These are phyloP conservation scores for Apophysomyces trapeziformis DNA, from an alignment of 371 early-diverging fungal species.

Conservation along the genomic window DNA sequence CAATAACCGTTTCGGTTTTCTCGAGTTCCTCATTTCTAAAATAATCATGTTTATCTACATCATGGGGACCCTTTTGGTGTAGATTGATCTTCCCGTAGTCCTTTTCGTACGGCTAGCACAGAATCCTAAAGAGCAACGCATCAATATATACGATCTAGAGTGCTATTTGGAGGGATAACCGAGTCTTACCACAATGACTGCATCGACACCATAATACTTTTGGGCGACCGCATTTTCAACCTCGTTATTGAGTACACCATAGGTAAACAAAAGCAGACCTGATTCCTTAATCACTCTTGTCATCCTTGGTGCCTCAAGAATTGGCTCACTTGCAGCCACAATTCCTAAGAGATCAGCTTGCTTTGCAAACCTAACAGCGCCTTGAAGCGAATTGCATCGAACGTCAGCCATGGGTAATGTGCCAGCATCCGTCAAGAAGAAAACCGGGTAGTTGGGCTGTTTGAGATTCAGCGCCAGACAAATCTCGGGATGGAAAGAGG, in stretches of 20 bases:
- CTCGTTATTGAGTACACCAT: slow-evolving; percentile 85
- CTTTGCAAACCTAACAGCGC: slow-evolving; percentile 85
- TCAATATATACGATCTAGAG: neutral
- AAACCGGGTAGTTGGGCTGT: slow-evolving; percentile 84
- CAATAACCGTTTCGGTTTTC: neutral
- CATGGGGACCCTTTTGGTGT: neutral
- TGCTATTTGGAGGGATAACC: no score
- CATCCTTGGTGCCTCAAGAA: slow-evolving; percentile 81
- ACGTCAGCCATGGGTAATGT: slow-evolving; percentile 75
- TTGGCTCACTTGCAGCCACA: slow-evolving; percentile 79
- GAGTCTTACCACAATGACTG: slow-evolving; percentile 71
- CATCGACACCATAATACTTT: slow-evolving; percentile 78
- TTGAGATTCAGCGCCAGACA: slow-evolving; percentile 85
- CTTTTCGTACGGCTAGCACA: slow-evolving; percentile 64
- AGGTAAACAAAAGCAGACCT: slow-evolving; percentile 83
- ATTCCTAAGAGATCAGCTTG: slow-evolving; percentile 80
- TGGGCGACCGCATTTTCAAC: slow-evolving; percentile 76
- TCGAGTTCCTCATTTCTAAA: no score
- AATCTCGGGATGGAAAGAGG: slow-evolving; percentile 93
- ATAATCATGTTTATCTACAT: no score
- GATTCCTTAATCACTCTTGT: slow-evolving; percentile 72
- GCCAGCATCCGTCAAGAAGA: slow-evolving; percentile 93
- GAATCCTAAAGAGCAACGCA: slow-evolving; percentile 46
- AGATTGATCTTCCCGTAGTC: slow-evolving; percentile 46
- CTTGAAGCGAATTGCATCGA: slow-evolving; percentile 84